Base-by-base conservation (phyloP, 371 early-diverging fungal species). In the Sporodiniella umbellata region DNA sequence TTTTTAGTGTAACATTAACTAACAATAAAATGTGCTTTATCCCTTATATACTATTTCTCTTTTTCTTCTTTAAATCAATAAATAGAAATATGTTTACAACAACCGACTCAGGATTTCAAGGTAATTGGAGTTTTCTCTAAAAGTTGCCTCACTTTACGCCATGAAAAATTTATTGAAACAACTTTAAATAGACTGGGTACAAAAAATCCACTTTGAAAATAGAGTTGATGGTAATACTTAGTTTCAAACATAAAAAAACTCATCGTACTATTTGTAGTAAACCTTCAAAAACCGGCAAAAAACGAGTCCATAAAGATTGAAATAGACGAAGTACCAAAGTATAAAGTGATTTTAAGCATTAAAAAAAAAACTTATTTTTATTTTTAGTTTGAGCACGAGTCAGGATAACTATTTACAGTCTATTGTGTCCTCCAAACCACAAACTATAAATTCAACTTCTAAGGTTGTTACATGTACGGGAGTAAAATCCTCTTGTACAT, bases 231-330 rank as follows among this genome's bases (percentile, higher is more conserved):
- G 70, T 70, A 64, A 56, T 54, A 33, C 10, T 12, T 7, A 24
- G 15, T 33, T 28, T 8, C n/a, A n/a, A n/a, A n/a, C n/a, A n/a
- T n/a, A n/a, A n/a, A n/a, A n/a, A n/a, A n/a, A n/a, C n/a, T n/a
- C n/a, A n/a, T n/a, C n/a, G n/a, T n/a, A n/a, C n/a, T n/a, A 15
- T 40, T 19, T 15, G 26, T 66, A 73, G 74, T 65, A 19, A 65
- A 54, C 33, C 42, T 70, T 33, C 74, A 70, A 35, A 19, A 45
- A n/a, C 54, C 65, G 40, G 44, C 40, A 31, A 38, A 64, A 15
- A 64, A 60, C 22, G 68, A 70, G 28, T 72, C 72, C 12, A 57
- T 24, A 7, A 70, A 70, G 44, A 60, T 70, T 28, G 62, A 70
- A 57, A 50, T 70, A 8, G 64, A 47, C 28, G 62, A 60, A 23